phyloP scores from a whole-genome alignment of 352 stramenopile genomes.

The Saprolegnia diclina region DNA sequence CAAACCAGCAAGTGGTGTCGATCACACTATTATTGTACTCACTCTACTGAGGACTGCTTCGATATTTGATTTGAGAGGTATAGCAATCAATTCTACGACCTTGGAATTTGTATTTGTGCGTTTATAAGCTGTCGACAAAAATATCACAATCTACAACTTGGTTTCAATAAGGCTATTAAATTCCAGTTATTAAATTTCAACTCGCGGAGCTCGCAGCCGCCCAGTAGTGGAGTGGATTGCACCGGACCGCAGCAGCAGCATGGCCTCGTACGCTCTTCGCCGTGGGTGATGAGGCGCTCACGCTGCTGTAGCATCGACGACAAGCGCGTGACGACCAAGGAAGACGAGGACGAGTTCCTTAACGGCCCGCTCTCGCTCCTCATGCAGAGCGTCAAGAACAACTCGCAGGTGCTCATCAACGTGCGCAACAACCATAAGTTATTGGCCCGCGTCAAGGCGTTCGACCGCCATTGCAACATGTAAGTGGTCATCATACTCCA shows the following conservation, averaged over 20 bases:
- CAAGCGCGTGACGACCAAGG: slow-evolving; percentile 67
- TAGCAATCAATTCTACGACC: neutral
- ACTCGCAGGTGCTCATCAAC: slow-evolving; percentile 99
- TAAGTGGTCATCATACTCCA: slow-evolving; percentile 38
- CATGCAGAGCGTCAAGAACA: slow-evolving; percentile 97
- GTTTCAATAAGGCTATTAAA: neutral
- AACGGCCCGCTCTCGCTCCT: slow-evolving; percentile 96
- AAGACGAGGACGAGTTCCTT: slow-evolving; percentile 92
- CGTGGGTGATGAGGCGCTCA: no score
- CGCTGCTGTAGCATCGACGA: slow-evolving; percentile 39
- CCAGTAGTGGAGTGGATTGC: neutral
- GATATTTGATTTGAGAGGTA: neutral
- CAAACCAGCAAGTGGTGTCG: no score
- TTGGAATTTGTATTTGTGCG: neutral
- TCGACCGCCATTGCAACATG: slow-evolving; percentile 99
- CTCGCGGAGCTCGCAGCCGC: neutral
- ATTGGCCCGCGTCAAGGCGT: slow-evolving; percentile 98
- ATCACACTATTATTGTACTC: no score
- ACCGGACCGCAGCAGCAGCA: neutral
- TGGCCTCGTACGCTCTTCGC: neutral
- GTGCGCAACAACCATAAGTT: slow-evolving; percentile 99
- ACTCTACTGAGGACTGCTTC: neutral
- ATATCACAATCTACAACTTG: neutral
- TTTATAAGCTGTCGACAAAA: neutral
- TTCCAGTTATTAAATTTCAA: neutral